Base-by-base conservation (phyloP, 192 early-diverging fungal species). In the Podila epicladia region DNA sequence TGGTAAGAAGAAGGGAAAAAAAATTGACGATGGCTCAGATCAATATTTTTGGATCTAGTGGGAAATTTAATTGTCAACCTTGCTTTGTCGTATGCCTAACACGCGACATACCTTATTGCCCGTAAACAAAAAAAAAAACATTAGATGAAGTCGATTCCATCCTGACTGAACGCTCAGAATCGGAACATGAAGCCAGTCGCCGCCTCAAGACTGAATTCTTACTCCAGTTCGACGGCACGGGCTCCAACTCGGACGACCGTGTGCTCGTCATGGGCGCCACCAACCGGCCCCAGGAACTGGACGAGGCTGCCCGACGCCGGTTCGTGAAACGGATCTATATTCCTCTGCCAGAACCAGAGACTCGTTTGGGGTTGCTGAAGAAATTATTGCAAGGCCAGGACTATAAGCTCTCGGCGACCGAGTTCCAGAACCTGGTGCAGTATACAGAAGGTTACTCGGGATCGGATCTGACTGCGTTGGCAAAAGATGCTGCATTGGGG, bases 261-360 rank as follows among this genome's bases (percentile, higher is more conserved):
- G 87, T 96, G 2, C 88, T 98, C 1, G 91, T 98, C 13, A 92
- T 99, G 68, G 97, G 92, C 8, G 96, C 98, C 29, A 99, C 98
- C 5, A 99, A 98, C 80, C 86, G 97, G 22, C 96, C 96, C 2
- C 91, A 96, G 67, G 85, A 92, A 8, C 67, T 99, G 20, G 98
- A 99, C 71, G 87, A 93, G 15, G 98, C 98, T 1, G 82, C 98
- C 31, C 89, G 98, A 72, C 82, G 98, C 20, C 96, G 90, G 2
- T 92, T 92, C 62, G 85, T 86, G 9, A 89, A 90, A 68, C 82
- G 89, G 6, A 85, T 91, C 26, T 95, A 94, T 66, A 94, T 97
- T 69, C 94, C 95, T 5, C 67, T 97, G 55, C 95, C 95, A 0
- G 95, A 95, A 64, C 64, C 73, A 8, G 72, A 75, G 13, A 95